phyloP scores from a whole-genome alignment of 768 basidiomycete genomes.

The Tulasnella sp. region DNA sequence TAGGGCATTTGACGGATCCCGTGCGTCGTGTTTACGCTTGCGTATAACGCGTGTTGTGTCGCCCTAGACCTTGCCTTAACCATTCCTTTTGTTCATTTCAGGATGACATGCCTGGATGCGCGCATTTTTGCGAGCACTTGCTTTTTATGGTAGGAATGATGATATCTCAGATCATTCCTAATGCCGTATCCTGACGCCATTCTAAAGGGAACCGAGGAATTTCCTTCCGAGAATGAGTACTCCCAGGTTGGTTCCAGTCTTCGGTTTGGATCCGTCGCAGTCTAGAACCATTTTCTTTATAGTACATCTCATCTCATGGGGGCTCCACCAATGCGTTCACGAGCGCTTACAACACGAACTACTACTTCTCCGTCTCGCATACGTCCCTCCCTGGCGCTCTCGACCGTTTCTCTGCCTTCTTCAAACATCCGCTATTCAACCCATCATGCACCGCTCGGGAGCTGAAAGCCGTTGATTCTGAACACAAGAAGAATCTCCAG shows the following conservation, averaged over 20 bases:
- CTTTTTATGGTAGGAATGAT: constrained; percentile 76
- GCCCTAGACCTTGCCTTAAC: neutral
- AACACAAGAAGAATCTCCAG: constrained; percentile 95
- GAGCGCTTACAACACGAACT: constrained; percentile 86
- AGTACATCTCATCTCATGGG: constrained; percentile 52
- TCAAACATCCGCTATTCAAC: constrained; percentile 86
- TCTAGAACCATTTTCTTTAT: neutral
- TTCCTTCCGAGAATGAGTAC: constrained; percentile 92
- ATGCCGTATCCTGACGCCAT: neutral
- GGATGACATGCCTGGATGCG: constrained; percentile 87
- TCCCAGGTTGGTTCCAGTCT: constrained; percentile 52
- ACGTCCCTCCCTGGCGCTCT: constrained; percentile 63
- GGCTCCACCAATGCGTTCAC: constrained; percentile 86
- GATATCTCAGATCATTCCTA: neutral
- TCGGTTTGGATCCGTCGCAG: neutral
- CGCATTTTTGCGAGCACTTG: constrained; percentile 94
- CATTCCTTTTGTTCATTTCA: constrained; percentile 33
- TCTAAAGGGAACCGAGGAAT: constrained; percentile 72
- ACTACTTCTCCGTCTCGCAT: constrained; percentile 69
- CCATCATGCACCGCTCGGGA: constrained; percentile 84
- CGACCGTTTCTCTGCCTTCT: constrained; percentile 78
- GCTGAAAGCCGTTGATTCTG: constrained; percentile 93
- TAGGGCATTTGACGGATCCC: constrained; percentile 91
- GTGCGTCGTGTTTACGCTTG: constrained; percentile 46
- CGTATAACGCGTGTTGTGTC: neutral